Evolutionary conservation across 345 rosid genomes (phyloP), one percentile per base, ranked within the genome.

Genomic region (Lenwebbia sp.): DNA sequence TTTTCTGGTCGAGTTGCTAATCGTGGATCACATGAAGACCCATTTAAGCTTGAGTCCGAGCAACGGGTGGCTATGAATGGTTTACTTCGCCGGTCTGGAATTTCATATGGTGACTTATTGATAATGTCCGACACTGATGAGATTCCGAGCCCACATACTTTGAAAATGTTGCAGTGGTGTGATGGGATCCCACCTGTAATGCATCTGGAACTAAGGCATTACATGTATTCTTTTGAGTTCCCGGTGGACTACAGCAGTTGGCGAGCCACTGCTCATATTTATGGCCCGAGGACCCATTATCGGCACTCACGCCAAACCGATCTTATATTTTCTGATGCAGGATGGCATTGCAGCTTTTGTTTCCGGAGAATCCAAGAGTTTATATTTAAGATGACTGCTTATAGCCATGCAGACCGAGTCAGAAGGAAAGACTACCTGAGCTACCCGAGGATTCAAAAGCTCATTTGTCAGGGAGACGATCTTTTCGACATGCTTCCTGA

Each of bases 301-400:
- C 90, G 96, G 12, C 99, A 97, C 84, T 95, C 98, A 0, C 92
- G 99, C 57, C 96, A 91, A 86, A 87, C 94, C 0, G 91, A 96
- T 78, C 83, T 91, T 55, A 87, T 97, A n/a, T 87, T 97, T 47
- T 90, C 99, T 1, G 97, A 97, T 49, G 97, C 98, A 28, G 99
- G 99, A 25, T 97, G 99, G 98, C 99, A 97, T 88, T 97, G 98
- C 57, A 95, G 99, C 90, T 97, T 96, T 88, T 97, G 98, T 90
- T 96, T 93, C 82, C 89, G 97, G 19, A 88, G 84, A 10, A 93
- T 95, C 23, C 81, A 70, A 12, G 99, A 94, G 13, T 95, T 96
- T n/a, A 93, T 91, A 82, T 93, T 96, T 84, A 96, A 97, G 91
- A 96, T 96, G 97, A 96, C 96, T 30, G 99, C 95, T 51, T 97